Evolutionary conservation across 179 eudicot genomes (phyloP), one percentile per base, ranked within the genome.

Genomic region (Pouteria campechiana): DNA sequence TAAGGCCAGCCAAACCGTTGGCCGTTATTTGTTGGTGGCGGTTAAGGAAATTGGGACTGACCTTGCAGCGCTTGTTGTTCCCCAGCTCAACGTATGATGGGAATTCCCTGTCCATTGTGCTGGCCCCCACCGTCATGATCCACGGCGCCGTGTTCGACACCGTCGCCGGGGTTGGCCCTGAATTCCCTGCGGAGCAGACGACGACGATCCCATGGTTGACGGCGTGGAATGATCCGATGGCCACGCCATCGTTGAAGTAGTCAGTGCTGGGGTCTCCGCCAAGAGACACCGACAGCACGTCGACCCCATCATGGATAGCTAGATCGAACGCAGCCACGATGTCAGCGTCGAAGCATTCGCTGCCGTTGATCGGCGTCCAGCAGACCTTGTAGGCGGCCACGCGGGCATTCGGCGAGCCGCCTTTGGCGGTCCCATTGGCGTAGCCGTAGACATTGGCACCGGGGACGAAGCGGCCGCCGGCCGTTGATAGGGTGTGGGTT

Each of bases 331-430:
- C 78, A 6, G 45, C 17, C 30, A 72, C 4, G 17, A 58, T 72
- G 17, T 72, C 78, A 1, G 64, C 53, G 15, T 63, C 70, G 13
- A 25, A 59, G 57, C 78, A 72, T 23, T 41, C 52, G 2, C 34
- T 28, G 5, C 31, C 48, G 8, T n/a, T 4, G 29, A 35, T n/a
- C 0, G 51, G 42, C 1, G 60, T 44, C 75, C 73, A 79, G 40
- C 94, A 83, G 0, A 76, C 80, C 57, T 72, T 84, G 67, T 83
- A 83, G 1, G 83, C 61, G 6, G 86, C 90, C 13, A 74, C 86
- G 3, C 86, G 54, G 1, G 90, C 90, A 28, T 29, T 43, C 0
- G 94, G 94, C 1, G 94, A 74, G 0, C 90, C 90, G 4, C 94
- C 94, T 33, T 76, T 80, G 2, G 72, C 83, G 0, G 76, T 69